Conservation (phyloP, 2,329 filamentous ascomycete species). For the Oidium heveae region DNA sequence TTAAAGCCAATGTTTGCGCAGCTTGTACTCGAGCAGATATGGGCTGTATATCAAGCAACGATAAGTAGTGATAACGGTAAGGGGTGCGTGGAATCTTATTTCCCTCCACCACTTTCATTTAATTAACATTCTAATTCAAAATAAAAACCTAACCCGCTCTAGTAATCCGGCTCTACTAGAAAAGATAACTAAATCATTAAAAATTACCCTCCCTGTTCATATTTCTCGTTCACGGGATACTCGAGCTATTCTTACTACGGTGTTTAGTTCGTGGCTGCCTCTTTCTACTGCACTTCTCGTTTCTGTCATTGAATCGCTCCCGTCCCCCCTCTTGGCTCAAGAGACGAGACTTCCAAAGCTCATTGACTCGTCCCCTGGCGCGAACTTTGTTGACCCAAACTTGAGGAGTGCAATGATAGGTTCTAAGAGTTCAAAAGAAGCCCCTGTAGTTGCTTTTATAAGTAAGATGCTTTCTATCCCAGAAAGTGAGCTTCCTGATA, state of each 20-base stretch:
- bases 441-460: conserved; percentile 77
- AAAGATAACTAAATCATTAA: conserved; percentile 84
- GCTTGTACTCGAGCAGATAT: conserved; percentile 80
- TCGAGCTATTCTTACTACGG: conserved; percentile 54
- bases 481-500: conserved; percentile 72
- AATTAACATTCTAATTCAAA: not conserved
- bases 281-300: conserved; percentile 80
- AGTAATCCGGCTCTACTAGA: conserved; percentile 60
- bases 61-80: conserved; percentile 59
- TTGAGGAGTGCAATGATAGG: conserved; percentile 61
- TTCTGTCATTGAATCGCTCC: conserved; percentile 78
- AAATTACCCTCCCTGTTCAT: conserved; percentile 63
- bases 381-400: conserved; percentile 38
- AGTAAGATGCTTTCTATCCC: conserved; percentile 97
- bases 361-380: conserved; percentile 55
- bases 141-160: conserved; percentile 4
- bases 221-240: conserved; percentile 64
- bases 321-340: conserved; percentile 61
- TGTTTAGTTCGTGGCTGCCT: conserved; percentile 79
- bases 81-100: conserved; percentile 31
- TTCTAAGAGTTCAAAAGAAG: conserved; percentile 44
- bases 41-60: conserved; percentile 85
- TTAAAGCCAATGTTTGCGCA: conserved; percentile 97
- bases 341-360: conserved; percentile 55
- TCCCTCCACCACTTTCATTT: conserved; percentile 4